phyloP scores from a whole-genome alignment of 139 green algal genomes.

The Dunaliella primolecta region DNA sequence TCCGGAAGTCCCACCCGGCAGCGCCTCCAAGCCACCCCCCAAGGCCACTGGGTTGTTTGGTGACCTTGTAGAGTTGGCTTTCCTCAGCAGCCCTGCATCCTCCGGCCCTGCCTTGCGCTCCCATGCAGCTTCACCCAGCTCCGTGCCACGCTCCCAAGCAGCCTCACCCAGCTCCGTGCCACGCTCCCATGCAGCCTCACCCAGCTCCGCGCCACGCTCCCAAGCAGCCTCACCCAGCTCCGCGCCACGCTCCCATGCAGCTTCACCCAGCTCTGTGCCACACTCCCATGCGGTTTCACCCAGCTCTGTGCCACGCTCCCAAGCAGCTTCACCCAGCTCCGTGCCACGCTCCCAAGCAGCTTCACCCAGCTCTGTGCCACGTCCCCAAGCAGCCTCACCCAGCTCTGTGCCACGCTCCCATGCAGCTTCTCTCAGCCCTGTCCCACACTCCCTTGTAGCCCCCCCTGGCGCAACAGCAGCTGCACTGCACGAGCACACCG shows the following conservation, averaged over 20 bases:
- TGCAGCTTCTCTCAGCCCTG: too few species aligned
- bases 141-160: not conserved
- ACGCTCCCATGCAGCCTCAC: not conserved
- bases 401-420: too few species aligned
- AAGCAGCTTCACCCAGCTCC: too few species aligned
- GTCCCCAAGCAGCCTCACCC: too few species aligned
- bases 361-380: too few species aligned
- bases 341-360: too few species aligned
- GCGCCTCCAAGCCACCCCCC: not conserved
- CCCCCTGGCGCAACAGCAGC: too few species aligned
- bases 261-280: not conserved
- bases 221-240: not conserved
- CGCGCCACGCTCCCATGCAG: not conserved
- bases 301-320: too few species aligned
- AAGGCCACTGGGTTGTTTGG: not conserved
- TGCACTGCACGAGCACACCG: too few species aligned
- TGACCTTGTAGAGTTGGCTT: not conserved
- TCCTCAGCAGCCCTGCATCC: not conserved
- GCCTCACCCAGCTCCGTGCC: not conserved
- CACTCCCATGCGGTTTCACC: too few species aligned
- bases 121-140: not conserved
- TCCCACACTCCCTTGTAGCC: too few species aligned
- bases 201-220: not conserved
- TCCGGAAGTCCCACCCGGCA: too few species aligned
- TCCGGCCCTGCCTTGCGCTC: not conserved